These are phyloP conservation scores for Macrotyloma uniflorum DNA, from an alignment of 306 rosid genomes.

Conservation along the genomic window DNA sequence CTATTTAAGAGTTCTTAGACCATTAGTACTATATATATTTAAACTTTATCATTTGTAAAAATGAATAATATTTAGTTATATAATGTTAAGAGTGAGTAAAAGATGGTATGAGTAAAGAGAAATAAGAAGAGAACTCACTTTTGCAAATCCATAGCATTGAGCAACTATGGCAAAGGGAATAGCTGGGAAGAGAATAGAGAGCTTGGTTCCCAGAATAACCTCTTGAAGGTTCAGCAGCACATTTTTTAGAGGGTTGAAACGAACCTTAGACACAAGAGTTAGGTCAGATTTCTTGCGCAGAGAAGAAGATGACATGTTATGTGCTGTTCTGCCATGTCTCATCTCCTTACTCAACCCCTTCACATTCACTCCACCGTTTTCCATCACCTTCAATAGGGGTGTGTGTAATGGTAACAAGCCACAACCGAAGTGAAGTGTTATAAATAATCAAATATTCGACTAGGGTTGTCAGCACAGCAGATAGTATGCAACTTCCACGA, in stretches of 20 bases:
- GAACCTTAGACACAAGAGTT: slow-evolving; percentile 60
- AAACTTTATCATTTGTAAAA: too few relatives aligned
- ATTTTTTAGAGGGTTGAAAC: slow-evolving; percentile 30
- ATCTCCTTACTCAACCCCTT: slow-evolving; percentile 55
- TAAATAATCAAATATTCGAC: too few relatives aligned
- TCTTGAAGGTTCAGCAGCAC: slow-evolving; percentile 64
- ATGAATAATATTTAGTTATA: too few relatives aligned
- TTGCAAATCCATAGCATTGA: slow-evolving; percentile 50
- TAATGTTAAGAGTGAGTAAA: too few relatives aligned
- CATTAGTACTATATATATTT: too few relatives aligned
- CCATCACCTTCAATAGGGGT: slow-evolving; percentile 41
- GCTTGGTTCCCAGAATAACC: slow-evolving; percentile 79
- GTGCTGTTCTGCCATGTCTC: slow-evolving; percentile 63
- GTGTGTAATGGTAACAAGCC: too few relatives aligned
- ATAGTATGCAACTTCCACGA: too few relatives aligned
- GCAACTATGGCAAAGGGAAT: slow-evolving; percentile 71
- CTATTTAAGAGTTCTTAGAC: too few relatives aligned
- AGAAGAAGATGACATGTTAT: slow-evolving; percentile 78
- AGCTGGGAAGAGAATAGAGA: slow-evolving; percentile 62
- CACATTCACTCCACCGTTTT: slow-evolving; percentile 58
- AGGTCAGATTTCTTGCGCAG: slow-evolving; percentile 70
- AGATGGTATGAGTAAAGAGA: neutral
- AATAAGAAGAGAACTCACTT: slow-evolving; percentile 39
- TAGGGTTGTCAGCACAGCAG: too few relatives aligned
- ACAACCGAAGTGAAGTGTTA: too few relatives aligned